Evolutionary conservation across 495 filamentous ascomycete genomes (phyloP).

Genomic region (Trichoderma gamsii): DNA sequence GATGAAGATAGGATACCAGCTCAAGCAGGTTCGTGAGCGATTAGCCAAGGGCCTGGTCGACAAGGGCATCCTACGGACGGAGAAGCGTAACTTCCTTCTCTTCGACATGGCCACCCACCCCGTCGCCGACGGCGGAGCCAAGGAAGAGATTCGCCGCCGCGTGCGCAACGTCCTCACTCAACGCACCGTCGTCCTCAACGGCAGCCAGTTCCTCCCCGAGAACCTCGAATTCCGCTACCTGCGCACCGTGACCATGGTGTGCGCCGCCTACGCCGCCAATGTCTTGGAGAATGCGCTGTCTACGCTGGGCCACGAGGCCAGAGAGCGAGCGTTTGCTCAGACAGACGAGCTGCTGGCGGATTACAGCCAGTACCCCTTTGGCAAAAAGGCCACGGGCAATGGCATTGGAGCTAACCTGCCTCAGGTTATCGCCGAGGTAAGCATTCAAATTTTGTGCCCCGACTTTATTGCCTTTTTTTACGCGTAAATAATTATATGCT

Average conservation of each 20-base stretch:
- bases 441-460: conserved; percentile 14
- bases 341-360: conserved; percentile 93
- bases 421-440: conserved; percentile 71
- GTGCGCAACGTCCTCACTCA: conserved; percentile 90
- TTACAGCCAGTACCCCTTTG: conserved; percentile 96
- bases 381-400: conserved; percentile 63
- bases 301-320: conserved; percentile 85
- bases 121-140: conserved; percentile 93
- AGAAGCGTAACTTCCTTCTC: conserved; percentile 97
- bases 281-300: conserved; percentile 95
- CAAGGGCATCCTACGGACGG: conserved; percentile 95
- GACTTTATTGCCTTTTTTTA: neutral
- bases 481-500: neutral
- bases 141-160: conserved; percentile 90
- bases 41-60: conserved; percentile 97
- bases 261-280: conserved; percentile 95
- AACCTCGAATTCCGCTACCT: conserved; percentile 88
- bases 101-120: conserved; percentile 99
- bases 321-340: conserved; percentile 91
- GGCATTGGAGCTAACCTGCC: conserved; percentile 91
- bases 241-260: conserved; percentile 91
- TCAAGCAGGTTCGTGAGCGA: conserved; percentile 97
- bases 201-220: conserved; percentile 81
- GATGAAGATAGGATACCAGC: conserved; percentile 99
- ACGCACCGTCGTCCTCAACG: conserved; percentile 83